Evolutionary conservation across 306 rosid species (phyloP).

Genomic region (Prunus davidiana): DNA sequence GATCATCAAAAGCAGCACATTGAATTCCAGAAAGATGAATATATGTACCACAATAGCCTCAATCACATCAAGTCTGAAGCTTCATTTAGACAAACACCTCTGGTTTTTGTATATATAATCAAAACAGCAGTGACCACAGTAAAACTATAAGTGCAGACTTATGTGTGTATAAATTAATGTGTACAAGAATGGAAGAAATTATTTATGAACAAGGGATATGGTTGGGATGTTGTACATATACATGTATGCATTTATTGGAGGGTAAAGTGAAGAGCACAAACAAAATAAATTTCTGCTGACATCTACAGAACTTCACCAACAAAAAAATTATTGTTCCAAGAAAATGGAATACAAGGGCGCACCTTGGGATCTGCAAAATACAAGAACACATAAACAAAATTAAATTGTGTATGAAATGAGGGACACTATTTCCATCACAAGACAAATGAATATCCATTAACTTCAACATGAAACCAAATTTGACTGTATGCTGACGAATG

Average conservation of each 20-base stretch:
- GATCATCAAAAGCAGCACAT: not conserved
- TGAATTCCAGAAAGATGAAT: not conserved
- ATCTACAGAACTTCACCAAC: conserved; percentile 22
- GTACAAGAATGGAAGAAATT: not conserved
- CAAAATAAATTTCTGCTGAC: conserved; percentile 10
- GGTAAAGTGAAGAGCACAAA: not conserved
- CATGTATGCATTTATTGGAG: not conserved
- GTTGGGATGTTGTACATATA: not conserved
- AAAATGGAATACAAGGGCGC: conserved; percentile 39
- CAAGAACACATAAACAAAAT: conserved; percentile 15
- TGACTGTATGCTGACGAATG: not conserved
- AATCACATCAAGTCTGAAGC: not conserved
- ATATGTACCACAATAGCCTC: not conserved
- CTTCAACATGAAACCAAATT: not conserved
- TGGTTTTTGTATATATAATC: not conserved
- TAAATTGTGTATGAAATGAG: conserved; percentile 1
- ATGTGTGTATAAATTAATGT: not conserved
- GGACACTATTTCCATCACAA: conserved; percentile 8
- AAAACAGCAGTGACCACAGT: not conserved
- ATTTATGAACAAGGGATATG: not conserved
- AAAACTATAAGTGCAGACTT: not conserved
- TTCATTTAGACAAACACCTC: not conserved
- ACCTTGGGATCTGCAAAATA: conserved; percentile 93
- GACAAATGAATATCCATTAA: conserved; percentile 12
- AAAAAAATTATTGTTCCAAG: conserved; percentile 22